phyloP scores from a whole-genome alignment of 352 stramenopile species.

The Phytophthora pisi region DNA sequence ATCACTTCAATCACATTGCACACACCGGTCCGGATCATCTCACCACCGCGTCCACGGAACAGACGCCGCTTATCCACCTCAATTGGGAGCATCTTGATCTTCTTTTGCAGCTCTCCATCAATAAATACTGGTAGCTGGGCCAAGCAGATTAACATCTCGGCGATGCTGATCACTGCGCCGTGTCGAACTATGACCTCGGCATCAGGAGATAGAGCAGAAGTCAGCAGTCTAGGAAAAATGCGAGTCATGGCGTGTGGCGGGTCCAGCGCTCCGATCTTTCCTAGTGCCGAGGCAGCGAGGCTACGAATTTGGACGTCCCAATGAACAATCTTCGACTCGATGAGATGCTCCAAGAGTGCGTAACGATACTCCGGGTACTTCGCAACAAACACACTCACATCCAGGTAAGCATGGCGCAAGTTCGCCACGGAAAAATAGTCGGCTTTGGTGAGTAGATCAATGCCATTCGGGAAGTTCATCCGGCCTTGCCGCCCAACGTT shows the following conservation, averaged over 20 bases:
- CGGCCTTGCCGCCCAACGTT: conserved; percentile 91
- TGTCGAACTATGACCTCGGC: conserved; percentile 93
- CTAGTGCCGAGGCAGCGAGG: conserved; percentile 89
- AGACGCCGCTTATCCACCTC: conserved; percentile 95
- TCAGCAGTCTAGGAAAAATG: conserved; percentile 88
- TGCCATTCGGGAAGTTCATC: conserved; percentile 96
- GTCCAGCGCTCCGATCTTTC: conserved; percentile 87
- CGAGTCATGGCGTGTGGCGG: conserved; percentile 62
- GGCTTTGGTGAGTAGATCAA: conserved; percentile 95
- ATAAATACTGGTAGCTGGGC: conserved; percentile 60
- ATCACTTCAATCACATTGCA: conserved; percentile 96
- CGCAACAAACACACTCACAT: conserved; percentile 92
- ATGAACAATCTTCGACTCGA: conserved; percentile 92
- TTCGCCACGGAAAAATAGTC: conserved; percentile 98
- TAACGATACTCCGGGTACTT: conserved; percentile 90
- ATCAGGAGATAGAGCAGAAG: conserved; percentile 77
- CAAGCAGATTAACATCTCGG: conserved; percentile 78
- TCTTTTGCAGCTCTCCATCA: conserved; percentile 70
- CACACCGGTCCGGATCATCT: conserved; percentile 94
- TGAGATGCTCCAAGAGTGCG: conserved; percentile 81
- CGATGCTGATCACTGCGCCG: conserved; percentile 92
- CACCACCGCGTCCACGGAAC: conserved; percentile 95
- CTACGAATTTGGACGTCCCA: conserved; percentile 95
- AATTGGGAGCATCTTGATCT: conserved; percentile 75
- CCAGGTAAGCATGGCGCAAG: conserved; percentile 91